These are phyloP conservation scores for Canavalia gladiata DNA, from an alignment of 306 rosid species.

Conservation along the genomic window DNA sequence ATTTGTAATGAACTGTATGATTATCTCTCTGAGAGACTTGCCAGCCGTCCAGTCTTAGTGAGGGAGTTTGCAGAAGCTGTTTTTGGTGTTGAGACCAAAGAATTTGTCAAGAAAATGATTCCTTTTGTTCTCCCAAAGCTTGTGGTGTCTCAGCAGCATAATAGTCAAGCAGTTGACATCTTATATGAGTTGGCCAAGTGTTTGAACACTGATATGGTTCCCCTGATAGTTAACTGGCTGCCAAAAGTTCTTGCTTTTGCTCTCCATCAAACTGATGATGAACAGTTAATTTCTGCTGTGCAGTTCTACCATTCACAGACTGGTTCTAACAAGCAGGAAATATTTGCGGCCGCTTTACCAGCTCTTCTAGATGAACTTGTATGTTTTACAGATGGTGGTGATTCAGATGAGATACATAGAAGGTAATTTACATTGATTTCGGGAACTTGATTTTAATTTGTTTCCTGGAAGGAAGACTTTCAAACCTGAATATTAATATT, in stretches of 20 bases:
- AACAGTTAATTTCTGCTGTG: constrained; percentile 69
- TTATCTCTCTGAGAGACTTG: constrained; percentile 73
- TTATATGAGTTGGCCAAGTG: constrained; percentile 79
- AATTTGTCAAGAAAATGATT: constrained; percentile 79
- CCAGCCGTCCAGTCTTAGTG: constrained; percentile 73
- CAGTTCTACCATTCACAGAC: constrained; percentile 82
- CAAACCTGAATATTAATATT: constrained; percentile 28
- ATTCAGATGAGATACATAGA: constrained; percentile 75
- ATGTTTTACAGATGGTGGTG: constrained; percentile 83
- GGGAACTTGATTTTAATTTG: constrained; percentile 37
- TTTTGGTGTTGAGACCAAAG: constrained; percentile 80
- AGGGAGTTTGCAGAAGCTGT: constrained; percentile 92
- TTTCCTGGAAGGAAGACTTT: constrained; percentile 25
- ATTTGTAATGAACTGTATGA: constrained; percentile 81
- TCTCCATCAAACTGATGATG: constrained; percentile 77
- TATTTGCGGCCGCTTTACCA: constrained; percentile 88
- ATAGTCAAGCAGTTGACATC: constrained; percentile 75
- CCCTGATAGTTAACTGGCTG: constrained; percentile 74
- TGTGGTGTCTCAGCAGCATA: constrained; percentile 77
- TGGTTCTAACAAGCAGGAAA: constrained; percentile 80
- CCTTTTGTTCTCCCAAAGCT: constrained; percentile 97
- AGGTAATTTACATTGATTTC: constrained; percentile 65
- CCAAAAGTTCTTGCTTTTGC: constrained; percentile 98
- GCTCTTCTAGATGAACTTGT: constrained; percentile 88
- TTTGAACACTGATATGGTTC: constrained; percentile 72